Base-by-base conservation (phyloP, 2,329 filamentous ascomycete genomes). In the Beauveria caledonica region DNA sequence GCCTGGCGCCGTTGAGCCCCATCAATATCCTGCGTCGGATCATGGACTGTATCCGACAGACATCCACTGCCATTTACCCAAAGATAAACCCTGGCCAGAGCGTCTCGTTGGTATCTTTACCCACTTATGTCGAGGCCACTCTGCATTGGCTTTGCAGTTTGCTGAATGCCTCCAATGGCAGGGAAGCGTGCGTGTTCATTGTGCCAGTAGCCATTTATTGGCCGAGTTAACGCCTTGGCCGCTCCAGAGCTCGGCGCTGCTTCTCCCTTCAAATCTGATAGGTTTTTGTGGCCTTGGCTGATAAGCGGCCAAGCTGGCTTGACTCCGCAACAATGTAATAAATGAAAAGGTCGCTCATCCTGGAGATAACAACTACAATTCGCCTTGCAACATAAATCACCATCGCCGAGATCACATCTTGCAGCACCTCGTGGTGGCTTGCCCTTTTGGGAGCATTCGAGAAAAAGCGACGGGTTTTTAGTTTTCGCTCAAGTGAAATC, bases 371-470 rank as follows among this genome's bases (percentile, higher is more conserved):
- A 46, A 45, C n/a, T 4, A 11, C 8, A 44, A 25, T 15, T 21
- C 13, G 33, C 7, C n/a, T 17, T 23, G 42, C 15, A 7, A 36
- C 23, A 9, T 48, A 11, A 42, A 42, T 17, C 49, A 29, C 15
- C 29, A 49, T 58, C 55, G 55, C 23, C 55, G 21, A 58, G 36
- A 58, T 50, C 9, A 29, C 55, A 50, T 58, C 55, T 58, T 29
- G 55, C 46, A 58, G 45, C 19, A n/a, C 15, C 45, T 58, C 55
- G 55, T 50, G 55, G 55, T 58, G 36, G 55, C 55, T 58, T 58
- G 45, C 33, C 21, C 7, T 10, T 33, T 23, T 21, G 15, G 19
- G 27, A 23, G n/a, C 25, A 15, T 13, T 39, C 21, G 19, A 33
- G 33, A n/a, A 50, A 39, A 48, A 15, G 44, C 44, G 44, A 48